Base-by-base conservation (phyloP, 768 basidiomycete species). In the Paxillus rubicundulus region DNA sequence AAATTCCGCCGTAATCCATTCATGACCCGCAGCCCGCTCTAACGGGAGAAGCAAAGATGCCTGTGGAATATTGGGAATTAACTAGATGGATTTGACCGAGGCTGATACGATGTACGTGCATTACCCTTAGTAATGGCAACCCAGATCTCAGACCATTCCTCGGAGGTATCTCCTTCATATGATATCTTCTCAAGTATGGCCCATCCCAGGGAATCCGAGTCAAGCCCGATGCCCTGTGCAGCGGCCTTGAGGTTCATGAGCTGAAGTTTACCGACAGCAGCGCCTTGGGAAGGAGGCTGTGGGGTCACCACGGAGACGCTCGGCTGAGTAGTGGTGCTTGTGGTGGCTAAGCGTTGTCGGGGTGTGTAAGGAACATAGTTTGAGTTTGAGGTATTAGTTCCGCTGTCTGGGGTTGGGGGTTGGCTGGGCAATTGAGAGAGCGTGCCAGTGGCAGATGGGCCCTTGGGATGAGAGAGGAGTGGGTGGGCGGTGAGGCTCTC, bases 351-450 rank as follows among this genome's bases (percentile, higher is more conserved):
- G 40, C 86, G 82, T 39, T 89, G 88, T 20, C 85, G 72, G 1
- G 89, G 89, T 1, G 87, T 91, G 58, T 92, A 91, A 2, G 88
- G 84, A 2, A 86, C 80, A 71, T 91, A 92, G 55, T 78, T 77
- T 10, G 82, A 74, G 4, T 66, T 56, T 8, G 67, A 45, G 6
- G 63, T 27, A 51, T 6, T 13, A 47, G 30, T 16, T 47, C 33
- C 47, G 24, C 34, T 16, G 46, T 53, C 59, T 18, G 68, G 59
- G 32, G 71, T 63, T 28, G 69, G 41, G 58, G 24, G 24, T 24
- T 24, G 24, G 24, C 62, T 46, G 48, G 73, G 28, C 55, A 67
- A 55, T 14, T 62, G 62, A 18, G 63, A 57, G 12, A 66, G 60
- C 12, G 63, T 61, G 20, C 62, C 57, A 9, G 64, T 61, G 27